Conservation (phyloP, 2,329 filamentous ascomycete species). For the Venturiaceae sp. region DNA sequence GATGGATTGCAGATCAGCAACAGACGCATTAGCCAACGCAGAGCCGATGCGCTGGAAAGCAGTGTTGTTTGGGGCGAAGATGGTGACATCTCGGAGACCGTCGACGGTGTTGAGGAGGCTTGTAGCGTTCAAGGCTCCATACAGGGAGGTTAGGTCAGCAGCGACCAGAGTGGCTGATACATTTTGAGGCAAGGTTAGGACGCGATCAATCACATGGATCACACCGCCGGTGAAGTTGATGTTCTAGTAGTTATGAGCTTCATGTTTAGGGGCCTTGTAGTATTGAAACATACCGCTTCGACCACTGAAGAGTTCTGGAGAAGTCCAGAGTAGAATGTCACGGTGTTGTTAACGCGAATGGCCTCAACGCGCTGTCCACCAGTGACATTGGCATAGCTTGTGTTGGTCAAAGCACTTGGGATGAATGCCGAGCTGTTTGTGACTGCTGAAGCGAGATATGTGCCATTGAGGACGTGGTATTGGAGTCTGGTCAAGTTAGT, state of each 20-base stretch:
- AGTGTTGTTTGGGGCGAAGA: conserved; percentile 8
- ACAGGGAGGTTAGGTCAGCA: conserved; percentile 1
- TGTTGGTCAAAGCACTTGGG: conserved; percentile 40
- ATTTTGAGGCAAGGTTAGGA: conserved; percentile 28
- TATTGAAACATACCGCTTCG: conserved; percentile 31
- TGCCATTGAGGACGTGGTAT: conserved; percentile 51
- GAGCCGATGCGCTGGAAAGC: conserved; percentile 7
- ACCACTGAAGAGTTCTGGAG: conserved; percentile 39
- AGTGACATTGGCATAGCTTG: conserved; percentile 47
- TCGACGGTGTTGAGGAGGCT: conserved; percentile 4
- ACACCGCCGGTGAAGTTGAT: conserved; percentile 35
- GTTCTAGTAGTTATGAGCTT: conserved; percentile 19
- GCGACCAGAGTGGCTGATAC: not conserved
- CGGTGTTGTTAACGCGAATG: conserved; percentile 28
- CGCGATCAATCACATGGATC: conserved; percentile 35
- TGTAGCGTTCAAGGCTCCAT: conserved; percentile 1
- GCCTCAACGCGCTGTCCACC: conserved; percentile 49
- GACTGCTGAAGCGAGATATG: conserved; percentile 28
- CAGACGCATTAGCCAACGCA: conserved; percentile 29
- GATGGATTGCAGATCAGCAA: conserved; percentile 36
- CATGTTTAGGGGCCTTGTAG: not conserved
- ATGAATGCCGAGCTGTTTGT: conserved; percentile 33
- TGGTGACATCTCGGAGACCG: conserved; percentile 4
- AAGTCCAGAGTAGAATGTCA: conserved; percentile 44
- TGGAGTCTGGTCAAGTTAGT: conserved; percentile 20